Conservation (phyloP, 495 filamentous ascomycete species). For the Parachaetomium inaequale region DNA sequence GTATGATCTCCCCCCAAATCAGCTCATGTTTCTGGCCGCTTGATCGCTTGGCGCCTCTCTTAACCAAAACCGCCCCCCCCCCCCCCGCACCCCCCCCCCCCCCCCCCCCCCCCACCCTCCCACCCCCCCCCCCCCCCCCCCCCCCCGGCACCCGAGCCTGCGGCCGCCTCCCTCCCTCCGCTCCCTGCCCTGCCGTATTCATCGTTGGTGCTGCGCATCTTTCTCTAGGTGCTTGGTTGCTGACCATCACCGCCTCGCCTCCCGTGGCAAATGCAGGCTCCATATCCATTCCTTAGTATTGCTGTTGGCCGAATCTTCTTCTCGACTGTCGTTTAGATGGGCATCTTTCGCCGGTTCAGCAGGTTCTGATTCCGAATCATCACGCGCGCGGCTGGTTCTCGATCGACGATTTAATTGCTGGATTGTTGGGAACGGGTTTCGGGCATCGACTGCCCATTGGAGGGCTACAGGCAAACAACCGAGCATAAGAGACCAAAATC, state of each 20-base stretch:
- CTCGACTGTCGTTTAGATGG: slow-evolving; percentile 32
- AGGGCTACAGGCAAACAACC: slow-evolving; percentile 12
- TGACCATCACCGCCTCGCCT: slow-evolving; percentile 39
- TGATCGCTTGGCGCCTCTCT: slow-evolving; percentile 41
- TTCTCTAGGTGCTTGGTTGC: slow-evolving; percentile 39
- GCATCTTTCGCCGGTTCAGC: slow-evolving; percentile 47
- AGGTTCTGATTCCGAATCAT: slow-evolving; percentile 51
- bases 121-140: too few species aligned
- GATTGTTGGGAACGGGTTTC: slow-evolving; percentile 11
- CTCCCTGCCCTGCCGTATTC: slow-evolving; percentile 25
- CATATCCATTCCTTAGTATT: slow-evolving; percentile 40
- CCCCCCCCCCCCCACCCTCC: slow-evolving; percentile 27
- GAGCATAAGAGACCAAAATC: slow-evolving; percentile 12
- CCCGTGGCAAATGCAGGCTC: slow-evolving; percentile 43
- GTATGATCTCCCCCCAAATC: slow-evolving; percentile 50
- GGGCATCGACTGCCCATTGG: slow-evolving; percentile 21
- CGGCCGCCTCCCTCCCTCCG: slow-evolving; percentile 30
- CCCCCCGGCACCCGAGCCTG: slow-evolving; percentile 37
- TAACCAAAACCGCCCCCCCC: slow-evolving; percentile 46
- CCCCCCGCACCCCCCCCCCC: slow-evolving; percentile 32
- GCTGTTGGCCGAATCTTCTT: slow-evolving; percentile 28
- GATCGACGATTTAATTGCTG: slow-evolving; percentile 20
- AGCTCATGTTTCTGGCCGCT: slow-evolving; percentile 41
- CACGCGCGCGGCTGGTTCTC: slow-evolving; percentile 6
- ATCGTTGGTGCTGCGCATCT: slow-evolving; percentile 35